Percentiles rank a stretch among this genome's conserved stretches.
These are phyloP conservation scores for Lactuca saligna DNA, from an alignment of 129 eudicot species.

Conservation along the genomic window DNA sequence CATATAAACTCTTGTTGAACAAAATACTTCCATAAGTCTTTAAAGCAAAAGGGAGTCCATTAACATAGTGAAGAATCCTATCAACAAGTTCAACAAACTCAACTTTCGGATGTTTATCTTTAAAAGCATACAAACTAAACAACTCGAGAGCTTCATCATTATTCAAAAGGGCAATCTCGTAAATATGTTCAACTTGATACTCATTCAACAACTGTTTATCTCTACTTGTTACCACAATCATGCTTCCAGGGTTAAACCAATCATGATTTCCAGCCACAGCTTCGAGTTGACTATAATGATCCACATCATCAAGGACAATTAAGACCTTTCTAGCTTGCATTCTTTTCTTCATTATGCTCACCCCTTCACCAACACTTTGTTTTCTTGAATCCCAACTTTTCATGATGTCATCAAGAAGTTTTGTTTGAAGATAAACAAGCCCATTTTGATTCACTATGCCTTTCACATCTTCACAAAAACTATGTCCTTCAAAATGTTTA, in stretches of 20 bases:
- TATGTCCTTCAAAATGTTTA: slow-evolving; percentile 31
- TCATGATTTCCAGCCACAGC: slow-evolving; percentile 12
- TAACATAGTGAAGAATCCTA: neutral
- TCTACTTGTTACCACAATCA: slow-evolving; percentile 33
- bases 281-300: slow-evolving; percentile 18
- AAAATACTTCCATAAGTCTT: slow-evolving; percentile 21
- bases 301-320: slow-evolving; percentile 37
- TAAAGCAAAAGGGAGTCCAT: slow-evolving; percentile 36
- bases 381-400: neutral
- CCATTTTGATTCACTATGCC: slow-evolving; percentile 13
- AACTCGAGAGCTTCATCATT: slow-evolving; percentile 28
- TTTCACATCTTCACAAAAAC: slow-evolving; percentile 37
- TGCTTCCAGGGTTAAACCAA: slow-evolving; percentile 30
- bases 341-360: slow-evolving; percentile 19
- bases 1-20: slow-evolving; percentile 22
- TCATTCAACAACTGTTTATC: slow-evolving; percentile 13
- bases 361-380: slow-evolving; percentile 21
- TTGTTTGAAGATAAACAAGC: slow-evolving; percentile 29
- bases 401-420: slow-evolving; percentile 28
- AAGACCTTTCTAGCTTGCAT: slow-evolving; percentile 24
- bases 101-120: neutral
- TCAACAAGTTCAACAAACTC: slow-evolving; percentile 5
- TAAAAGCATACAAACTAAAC: slow-evolving; percentile 33
- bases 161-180: slow-evolving; percentile 13
- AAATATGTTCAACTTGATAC: slow-evolving; percentile 6